Evolutionary conservation across 2,329 filamentous ascomycete species (phyloP), one percentile per base, ranked within the genome.

Genomic region (Ceratocystis harringtonii): DNA sequence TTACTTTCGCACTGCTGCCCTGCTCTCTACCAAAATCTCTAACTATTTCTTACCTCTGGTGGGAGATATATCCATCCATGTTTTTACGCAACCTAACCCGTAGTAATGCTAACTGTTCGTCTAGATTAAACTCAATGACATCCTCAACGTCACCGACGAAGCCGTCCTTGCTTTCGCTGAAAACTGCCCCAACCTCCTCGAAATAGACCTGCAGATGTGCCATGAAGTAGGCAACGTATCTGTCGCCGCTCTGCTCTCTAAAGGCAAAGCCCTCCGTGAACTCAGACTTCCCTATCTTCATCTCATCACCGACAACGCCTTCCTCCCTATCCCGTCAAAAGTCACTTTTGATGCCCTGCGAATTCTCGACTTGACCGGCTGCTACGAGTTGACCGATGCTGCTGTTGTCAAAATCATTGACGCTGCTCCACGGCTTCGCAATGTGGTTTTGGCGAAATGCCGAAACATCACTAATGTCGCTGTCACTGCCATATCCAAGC

Each of bases 141-240:
- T 94, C 73, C 75, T 77, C n/a, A 88, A 95, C 75, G 78, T 96
- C 43, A 90, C 88, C 48, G 90, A 97, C 73, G 80, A 81, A 61
- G 87, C 91, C 5, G 86, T 97, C 69, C 79, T 89, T 67, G 89
- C 91, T 2, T 95, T 99, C 73, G 92, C 94, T 5, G 80, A 86
- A 58, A 84, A 95, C 75, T 96, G 92, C 73, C 89, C 86, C 12
- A 92, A 96, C 70, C 91, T 99, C 41, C 85, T 99, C 68, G 94
- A 99, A 75, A 96, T 99, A 68, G 94, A 99, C 73, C 82, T 99
- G 15, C 89, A 96, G 70, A 88, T 90, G 70, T 95, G 94, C 77
- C 81, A 79, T 65, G 81, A 85, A 58, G 85, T 99, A 69, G 89
- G 89, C 68, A 94, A 95, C 72, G 82, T 85, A 28, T 90, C 94